Evolutionary conservation across 345 rosid genomes (phyloP).

Genomic region (Salix suchowensis): DNA sequence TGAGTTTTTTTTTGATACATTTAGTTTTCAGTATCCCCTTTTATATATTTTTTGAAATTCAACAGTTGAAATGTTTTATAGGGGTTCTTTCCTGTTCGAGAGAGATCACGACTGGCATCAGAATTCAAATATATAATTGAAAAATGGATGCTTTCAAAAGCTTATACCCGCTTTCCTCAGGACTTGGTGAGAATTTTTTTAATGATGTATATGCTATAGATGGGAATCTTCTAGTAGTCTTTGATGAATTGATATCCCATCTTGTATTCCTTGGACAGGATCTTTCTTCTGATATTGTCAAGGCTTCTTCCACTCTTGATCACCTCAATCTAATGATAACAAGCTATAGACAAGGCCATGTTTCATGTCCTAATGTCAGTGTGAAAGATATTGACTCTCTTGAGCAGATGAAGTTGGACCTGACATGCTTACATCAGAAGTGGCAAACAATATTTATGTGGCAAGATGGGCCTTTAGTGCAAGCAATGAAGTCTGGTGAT

Average conservation of each 20-base stretch:
- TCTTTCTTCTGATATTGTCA: constrained; percentile 57
- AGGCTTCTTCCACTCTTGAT: constrained; percentile 52
- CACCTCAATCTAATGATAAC: constrained; percentile 35
- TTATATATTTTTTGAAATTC: background rate
- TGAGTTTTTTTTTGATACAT: background rate
- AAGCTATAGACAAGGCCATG: constrained; percentile 41
- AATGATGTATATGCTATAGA: background rate
- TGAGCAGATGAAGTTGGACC: constrained; percentile 49
- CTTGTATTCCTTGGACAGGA: constrained; percentile 37
- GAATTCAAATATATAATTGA: constrained; percentile 51
- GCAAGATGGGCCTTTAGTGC: constrained; percentile 98
- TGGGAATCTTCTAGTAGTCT: constrained; percentile 1
- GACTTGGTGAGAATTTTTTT: constrained; percentile 37
- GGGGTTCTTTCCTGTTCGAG: constrained; percentile 91
- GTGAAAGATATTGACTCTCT: constrained; percentile 44
- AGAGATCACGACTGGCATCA: constrained; percentile 62
- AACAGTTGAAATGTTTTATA: constrained; percentile 30
- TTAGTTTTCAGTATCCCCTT: background rate
- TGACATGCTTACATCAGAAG: constrained; percentile 51
- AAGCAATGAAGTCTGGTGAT: constrained; percentile 86
- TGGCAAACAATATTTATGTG: constrained; percentile 86
- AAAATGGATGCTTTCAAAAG: constrained; percentile 52
- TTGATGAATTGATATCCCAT: background rate
- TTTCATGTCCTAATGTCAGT: constrained; percentile 30
- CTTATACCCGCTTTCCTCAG: constrained; percentile 29